Conservation (phyloP, 495 filamentous ascomycete genomes). For the Penicillium roqueforti region DNA sequence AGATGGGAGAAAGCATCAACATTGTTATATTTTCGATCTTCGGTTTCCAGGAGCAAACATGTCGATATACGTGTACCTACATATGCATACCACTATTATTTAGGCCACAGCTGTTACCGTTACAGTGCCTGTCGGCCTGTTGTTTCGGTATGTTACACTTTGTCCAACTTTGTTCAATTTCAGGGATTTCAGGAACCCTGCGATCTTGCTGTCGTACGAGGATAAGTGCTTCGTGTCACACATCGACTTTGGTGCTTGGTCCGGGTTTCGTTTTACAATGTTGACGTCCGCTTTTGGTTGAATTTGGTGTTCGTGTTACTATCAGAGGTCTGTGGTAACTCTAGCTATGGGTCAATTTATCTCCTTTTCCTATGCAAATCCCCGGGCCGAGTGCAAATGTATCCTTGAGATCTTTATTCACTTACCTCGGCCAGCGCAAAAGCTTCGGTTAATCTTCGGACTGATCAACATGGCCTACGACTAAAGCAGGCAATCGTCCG, state of each 20-base stretch:
- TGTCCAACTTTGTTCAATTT: conserved; percentile 10
- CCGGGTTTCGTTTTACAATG: background rate
- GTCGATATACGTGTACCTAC: conserved; percentile 1
- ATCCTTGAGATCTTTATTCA: too few species aligned
- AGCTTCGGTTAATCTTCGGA: background rate
- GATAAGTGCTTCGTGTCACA: background rate
- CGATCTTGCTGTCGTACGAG: conserved; percentile 1
- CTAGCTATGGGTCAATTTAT: too few species aligned
- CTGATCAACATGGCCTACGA: background rate
- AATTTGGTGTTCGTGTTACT: background rate
- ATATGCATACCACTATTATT: background rate
- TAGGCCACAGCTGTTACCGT: conserved; percentile 14
- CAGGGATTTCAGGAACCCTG: background rate
- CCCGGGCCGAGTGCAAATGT: too few species aligned
- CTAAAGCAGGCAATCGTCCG: background rate
- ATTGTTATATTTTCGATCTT: background rate
- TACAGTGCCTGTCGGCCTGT: conserved; percentile 12
- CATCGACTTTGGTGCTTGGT: background rate
- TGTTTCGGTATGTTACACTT: background rate
- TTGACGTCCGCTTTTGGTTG: background rate
- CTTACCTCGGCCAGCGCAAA: background rate
- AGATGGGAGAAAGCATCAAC: background rate
- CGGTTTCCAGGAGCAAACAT: background rate
- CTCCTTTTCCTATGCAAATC: background rate
- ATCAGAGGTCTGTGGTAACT: background rate